A percentile compares a stretch with the other conserved stretches of the same genome.
These are phyloP conservation scores for Thalassiosira hispida DNA, from an alignment of 352 stramenopile genomes.

Conservation along the genomic window DNA sequence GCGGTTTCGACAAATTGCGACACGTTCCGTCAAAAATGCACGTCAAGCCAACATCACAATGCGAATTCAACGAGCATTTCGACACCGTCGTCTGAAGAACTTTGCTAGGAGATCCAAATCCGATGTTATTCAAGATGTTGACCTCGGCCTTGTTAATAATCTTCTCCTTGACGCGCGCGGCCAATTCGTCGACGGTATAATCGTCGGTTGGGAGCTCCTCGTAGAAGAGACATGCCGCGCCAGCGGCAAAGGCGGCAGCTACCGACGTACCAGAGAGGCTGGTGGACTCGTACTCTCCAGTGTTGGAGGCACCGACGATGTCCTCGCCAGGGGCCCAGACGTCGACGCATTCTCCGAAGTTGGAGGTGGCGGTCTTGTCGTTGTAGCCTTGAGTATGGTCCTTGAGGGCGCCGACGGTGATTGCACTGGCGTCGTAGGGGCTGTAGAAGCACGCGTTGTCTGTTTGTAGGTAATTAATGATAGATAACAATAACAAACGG, in stretches of 20 bases:
- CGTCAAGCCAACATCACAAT: background rate
- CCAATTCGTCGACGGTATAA: background rate
- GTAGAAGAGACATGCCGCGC: background rate
- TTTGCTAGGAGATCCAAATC: background rate
- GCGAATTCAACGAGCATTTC: background rate
- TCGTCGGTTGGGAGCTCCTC: background rate
- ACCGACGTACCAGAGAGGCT: background rate
- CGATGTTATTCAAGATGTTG: background rate
- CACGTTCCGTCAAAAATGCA: too few species aligned
- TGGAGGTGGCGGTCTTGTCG: background rate
- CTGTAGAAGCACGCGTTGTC: background rate
- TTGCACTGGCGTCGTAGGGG: background rate
- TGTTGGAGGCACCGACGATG: background rate
- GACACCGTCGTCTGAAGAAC: background rate
- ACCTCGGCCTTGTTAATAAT: background rate
- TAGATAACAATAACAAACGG: too few species aligned
- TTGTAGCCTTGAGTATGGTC: background rate
- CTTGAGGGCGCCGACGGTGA: background rate
- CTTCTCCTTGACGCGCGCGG: background rate
- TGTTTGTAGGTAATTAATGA: background rate
- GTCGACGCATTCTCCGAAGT: background rate
- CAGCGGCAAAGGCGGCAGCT: background rate
- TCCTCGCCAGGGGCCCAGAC: background rate
- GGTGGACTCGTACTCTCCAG: background rate
- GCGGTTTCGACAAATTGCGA: too few species aligned